Base-by-base conservation (phyloP, 352 stramenopile genomes). In the Saprolegnia diclina region DNA sequence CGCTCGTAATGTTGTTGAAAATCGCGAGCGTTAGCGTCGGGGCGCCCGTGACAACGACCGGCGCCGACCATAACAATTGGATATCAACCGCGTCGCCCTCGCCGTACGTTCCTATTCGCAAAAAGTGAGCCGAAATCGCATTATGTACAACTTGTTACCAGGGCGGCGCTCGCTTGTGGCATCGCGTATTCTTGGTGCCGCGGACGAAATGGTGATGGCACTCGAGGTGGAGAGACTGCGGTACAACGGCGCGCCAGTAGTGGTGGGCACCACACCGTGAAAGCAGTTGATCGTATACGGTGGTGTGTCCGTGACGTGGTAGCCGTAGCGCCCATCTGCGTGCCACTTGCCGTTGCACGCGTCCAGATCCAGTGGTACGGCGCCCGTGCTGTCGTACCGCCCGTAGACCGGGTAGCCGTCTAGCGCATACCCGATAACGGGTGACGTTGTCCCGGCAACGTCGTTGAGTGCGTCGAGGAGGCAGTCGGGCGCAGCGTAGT, bases 401-500 rank as follows among this genome's bases (percentile, higher is more conserved):
- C 81, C 83, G 21, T 91, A 92, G 11, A 94, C 45, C 18, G 86
- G 83, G 55, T 90, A 94, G 0, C 86, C 86, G 45, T 94, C 86
- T 2, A 91, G 73, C 9, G 81, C 83, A 53, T 85, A 94, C 0
- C 86, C 86, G 11, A 94, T 68, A 4, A 92, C 16, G 21, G 83
- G 82, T 2, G 83, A 91, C 0, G 77, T 77, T 10, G 74, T 67
- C 11, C 71, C 74, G 0, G 48, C 26, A 0, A 21, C 48, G 24
- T 76, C 76, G 1, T 73, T 64, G 9, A 91, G 71, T 38, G 87
- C 74, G 0, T 65, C 50, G 0, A 91, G 74, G 9, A 93, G 55
- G 56, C 83, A 93, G 48, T 90, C 81, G 0, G 85, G 85, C 0
- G 81, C 80, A 0, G 67, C 84, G 46, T 91, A 88, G 71, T 89